phyloP scores from a whole-genome alignment of 2,329 filamentous ascomycete species.

The Neoarthrinium moseri region DNA sequence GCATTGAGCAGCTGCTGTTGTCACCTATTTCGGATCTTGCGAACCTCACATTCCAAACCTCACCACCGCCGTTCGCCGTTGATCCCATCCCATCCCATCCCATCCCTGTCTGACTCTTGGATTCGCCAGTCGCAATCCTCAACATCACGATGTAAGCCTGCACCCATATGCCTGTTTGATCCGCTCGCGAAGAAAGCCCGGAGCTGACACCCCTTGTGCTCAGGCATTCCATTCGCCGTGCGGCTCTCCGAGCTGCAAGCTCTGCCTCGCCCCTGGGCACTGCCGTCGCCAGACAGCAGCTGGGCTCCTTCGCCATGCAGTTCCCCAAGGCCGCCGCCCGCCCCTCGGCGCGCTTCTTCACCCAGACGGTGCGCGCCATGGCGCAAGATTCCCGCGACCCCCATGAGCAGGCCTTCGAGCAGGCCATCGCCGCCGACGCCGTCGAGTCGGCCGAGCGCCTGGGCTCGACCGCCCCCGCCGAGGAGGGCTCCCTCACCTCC shows the following conservation, averaged over 20 bases:
- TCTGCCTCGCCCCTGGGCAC: conserved; percentile 20
- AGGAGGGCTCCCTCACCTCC: conserved; percentile 6
- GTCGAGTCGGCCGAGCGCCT: conserved; percentile 2
- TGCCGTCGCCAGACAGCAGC: conserved; percentile 25
- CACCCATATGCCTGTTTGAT: no score
- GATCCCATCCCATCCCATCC: no score
- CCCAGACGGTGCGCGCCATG: conserved; percentile 24
- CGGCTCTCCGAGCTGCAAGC: conserved; percentile 28
- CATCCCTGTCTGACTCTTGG: no score
- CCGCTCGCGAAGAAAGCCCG: no score
- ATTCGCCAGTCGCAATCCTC: no score
- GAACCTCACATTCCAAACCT: no score
- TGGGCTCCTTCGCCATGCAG: conserved; percentile 24
- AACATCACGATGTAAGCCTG: no score
- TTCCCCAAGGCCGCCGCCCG: conserved; percentile 22
- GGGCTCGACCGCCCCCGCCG: not conserved
- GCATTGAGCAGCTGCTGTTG: no score
- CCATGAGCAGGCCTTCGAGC: conserved; percentile 14
- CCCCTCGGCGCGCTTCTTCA: conserved; percentile 26
- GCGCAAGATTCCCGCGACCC: no score
- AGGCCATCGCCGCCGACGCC: conserved; percentile 9
- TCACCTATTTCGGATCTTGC: no score
- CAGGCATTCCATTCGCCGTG: conserved; percentile 31
- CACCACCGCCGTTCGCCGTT: no score
- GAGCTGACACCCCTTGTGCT: no score